Base-by-base conservation (phyloP, 2,329 filamentous ascomycete genomes). In the Ceratocystis lukuohia region DNA sequence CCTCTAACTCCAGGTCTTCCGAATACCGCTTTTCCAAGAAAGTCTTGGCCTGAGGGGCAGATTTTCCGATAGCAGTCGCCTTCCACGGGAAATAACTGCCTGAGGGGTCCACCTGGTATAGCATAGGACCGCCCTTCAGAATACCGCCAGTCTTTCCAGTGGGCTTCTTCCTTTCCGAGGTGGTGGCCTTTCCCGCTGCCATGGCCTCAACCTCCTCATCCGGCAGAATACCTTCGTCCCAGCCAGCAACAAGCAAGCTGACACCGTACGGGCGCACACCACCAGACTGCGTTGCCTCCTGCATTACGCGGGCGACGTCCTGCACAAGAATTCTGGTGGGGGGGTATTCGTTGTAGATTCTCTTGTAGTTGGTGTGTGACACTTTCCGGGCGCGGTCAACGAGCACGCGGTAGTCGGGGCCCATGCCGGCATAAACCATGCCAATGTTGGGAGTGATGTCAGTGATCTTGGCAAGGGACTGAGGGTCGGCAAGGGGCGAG, bases 271-370 rank as follows among this genome's bases (percentile, higher is more conserved):
- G 94, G 70, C 94, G 84, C 70, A 99, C 93, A 85, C 94, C 94
- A 75, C 94, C 94, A 48, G 91, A 96, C 78, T 99, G 94, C 68
- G 94, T 99, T 69, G 94, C 94, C 79, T 99, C 94, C 79, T 99
- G 94, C 88, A 99, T 96, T 71, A 97, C 93, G 70, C 91, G 85
- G 68, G 94, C 94, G 67, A 99, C 92, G 74, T 99, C 94, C 79
- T 99, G 94, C 67, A 99, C 94, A 79, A 99, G 84, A 88, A 99
- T 99, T 76, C 94, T 87, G 67, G 94, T 99, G 5, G 94, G 94
- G n/a, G 94, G 94, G 80, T 99, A 99, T 80, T 99, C 94, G 80
- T 99, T 99, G 83, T 99, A 99, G 80, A 99, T 92, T 77, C 94
- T 91, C 85, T 99, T 99, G 86, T 99, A 99, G 77, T 87, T 88